Conservation (phyloP, 345 rosid species). For the Carallia pectinifolia region DNA sequence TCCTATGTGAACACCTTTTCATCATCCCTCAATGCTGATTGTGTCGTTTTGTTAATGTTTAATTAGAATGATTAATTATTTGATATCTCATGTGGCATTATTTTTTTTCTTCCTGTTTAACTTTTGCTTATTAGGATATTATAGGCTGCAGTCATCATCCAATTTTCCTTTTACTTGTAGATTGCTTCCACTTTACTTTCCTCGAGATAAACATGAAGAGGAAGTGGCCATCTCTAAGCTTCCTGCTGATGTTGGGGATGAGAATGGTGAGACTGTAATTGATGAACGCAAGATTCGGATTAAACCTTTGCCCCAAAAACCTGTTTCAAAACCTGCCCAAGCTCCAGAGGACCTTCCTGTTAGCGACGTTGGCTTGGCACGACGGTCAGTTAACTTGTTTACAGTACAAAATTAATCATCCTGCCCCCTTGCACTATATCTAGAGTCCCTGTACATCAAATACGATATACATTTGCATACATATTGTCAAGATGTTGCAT, state of each 20-base stretch:
- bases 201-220: constrained; percentile 95
- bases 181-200: constrained; percentile 94
- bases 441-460: neutral
- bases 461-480: neutral
- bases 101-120: neutral
- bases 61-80: neutral
- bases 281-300: constrained; percentile 98
- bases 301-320: constrained; percentile 83
- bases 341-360: constrained; percentile 59
- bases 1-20: constrained; percentile 1
- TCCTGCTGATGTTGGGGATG: constrained; percentile 98
- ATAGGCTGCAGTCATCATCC: constrained; percentile 6
- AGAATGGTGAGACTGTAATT: constrained; percentile 90
- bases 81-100: neutral
- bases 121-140: neutral
- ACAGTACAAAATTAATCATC: neutral
- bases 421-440: neutral
- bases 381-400: constrained; percentile 55
- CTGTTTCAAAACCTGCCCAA: constrained; percentile 49
- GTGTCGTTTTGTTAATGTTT: too few species aligned
- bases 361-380: constrained; percentile 71
- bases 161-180: constrained; percentile 37
- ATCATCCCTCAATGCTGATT: too few species aligned
- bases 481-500: too few species aligned
- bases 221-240: constrained; percentile 83